These are phyloP conservation scores for Passalora sequoiae DNA, from an alignment of 2,329 filamentous ascomycete species.

Conservation along the genomic window DNA sequence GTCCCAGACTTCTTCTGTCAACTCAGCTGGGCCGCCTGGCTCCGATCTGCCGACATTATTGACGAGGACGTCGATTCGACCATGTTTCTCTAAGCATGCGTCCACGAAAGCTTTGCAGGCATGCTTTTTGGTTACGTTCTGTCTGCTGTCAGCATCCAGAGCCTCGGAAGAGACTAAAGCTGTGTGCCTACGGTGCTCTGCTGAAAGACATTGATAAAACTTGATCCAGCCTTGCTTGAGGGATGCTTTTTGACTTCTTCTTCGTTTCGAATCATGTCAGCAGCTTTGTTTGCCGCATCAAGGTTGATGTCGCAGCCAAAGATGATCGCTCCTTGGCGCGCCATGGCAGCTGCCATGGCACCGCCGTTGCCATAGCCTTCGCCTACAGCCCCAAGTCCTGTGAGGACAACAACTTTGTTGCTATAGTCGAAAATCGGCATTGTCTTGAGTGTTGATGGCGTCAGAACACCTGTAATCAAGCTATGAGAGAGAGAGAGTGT, in stretches of 20 bases:
- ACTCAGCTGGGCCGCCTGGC: slow-evolving; percentile 46
- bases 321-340: slow-evolving; percentile 46
- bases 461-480: too few relatives aligned
- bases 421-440: slow-evolving; percentile 37
- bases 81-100: slow-evolving; percentile 48
- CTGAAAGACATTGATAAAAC: slow-evolving; percentile 21
- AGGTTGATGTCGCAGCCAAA: slow-evolving; percentile 49
- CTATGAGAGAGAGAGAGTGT: too few relatives aligned
- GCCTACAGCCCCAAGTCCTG: slow-evolving; percentile 42
- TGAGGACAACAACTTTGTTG: slow-evolving; percentile 44
- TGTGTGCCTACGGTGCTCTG: slow-evolving; percentile 17
- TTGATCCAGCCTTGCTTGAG: slow-evolving; percentile 11
- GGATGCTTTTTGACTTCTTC: slow-evolving; percentile 19
- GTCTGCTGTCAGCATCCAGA: not conserved
- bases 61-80: slow-evolving; percentile 55
- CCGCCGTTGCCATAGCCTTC: slow-evolving; percentile 49
- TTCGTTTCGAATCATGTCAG: slow-evolving; percentile 22
- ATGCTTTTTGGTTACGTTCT: slow-evolving; percentile 49
- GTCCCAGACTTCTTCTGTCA: slow-evolving; percentile 50
- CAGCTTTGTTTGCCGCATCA: slow-evolving; percentile 24
- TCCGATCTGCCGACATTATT: slow-evolving; percentile 57
- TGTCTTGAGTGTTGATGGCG: too few relatives aligned
- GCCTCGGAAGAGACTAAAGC: not conserved
- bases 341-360: slow-evolving; percentile 38
- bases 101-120: slow-evolving; percentile 52